Evolutionary conservation across 371 early-diverging fungal genomes (phyloP).

Genomic region (Smittium culicis): DNA sequence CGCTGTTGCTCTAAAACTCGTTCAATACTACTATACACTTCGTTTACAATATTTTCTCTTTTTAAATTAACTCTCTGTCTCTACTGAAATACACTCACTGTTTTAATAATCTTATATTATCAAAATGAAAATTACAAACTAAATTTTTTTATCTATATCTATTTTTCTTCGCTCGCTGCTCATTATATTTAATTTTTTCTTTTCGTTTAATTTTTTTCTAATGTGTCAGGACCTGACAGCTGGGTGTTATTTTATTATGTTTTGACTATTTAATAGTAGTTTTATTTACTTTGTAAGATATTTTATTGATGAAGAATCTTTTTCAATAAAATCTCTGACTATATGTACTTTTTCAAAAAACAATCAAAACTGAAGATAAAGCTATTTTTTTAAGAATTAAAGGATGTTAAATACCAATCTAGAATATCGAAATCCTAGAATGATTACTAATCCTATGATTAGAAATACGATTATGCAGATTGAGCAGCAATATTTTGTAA

Average conservation of each 20-base stretch:
- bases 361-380: not conserved
- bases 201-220: no score
- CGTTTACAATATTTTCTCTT: no score
- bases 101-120: no score
- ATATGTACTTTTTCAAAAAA: not conserved
- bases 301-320: not conserved
- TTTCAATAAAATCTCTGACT: not conserved
- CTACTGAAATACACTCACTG: no score
- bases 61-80: no score
- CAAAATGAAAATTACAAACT: no score
- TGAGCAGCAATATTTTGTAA: not conserved
- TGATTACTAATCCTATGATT: not conserved
- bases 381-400: not conserved
- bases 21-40: no score
- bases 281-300: not conserved
- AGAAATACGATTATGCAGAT: not conserved
- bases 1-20: no score
- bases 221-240: not conserved
- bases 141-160: no score
- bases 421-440: not conserved
- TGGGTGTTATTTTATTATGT: not conserved
- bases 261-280: not conserved
- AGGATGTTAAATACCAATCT: not conserved
- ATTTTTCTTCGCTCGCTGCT: no score
- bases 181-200: no score